Conservation (phyloP, 108 stramenopile genomes). For the Cyclotella kingstonii region DNA sequence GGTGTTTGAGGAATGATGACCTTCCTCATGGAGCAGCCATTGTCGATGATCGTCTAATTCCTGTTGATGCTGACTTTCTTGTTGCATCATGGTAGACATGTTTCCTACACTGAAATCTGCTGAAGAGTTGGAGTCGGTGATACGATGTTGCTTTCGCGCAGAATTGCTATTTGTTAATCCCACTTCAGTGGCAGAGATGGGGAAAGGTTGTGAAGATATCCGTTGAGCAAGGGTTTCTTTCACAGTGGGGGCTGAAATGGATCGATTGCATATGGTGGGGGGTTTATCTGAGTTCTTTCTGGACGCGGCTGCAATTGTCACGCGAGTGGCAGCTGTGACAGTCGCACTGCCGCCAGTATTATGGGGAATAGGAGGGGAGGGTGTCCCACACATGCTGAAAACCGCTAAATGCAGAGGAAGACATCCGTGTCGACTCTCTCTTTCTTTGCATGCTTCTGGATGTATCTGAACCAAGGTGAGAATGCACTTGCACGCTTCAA, state of each 20-base stretch:
- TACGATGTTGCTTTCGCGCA: slow-evolving; percentile 3
- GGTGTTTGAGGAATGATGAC: not conserved
- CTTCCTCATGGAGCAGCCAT: not conserved
- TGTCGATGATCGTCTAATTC: slow-evolving; percentile 31
- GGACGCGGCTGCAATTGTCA: too few relatives aligned
- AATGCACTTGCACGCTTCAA: slow-evolving; percentile 79
- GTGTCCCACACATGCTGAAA: slow-evolving; percentile 77
- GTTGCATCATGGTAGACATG: slow-evolving; percentile 43
- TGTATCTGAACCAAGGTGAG: slow-evolving; percentile 59
- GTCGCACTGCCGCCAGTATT: not conserved
- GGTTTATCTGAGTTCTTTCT: too few relatives aligned
- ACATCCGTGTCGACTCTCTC: slow-evolving; percentile 88
- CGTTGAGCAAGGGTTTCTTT: too few relatives aligned
- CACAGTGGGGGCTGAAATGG: too few relatives aligned
- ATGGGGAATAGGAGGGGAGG: slow-evolving; percentile 28
- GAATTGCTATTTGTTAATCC: not conserved
- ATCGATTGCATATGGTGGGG: too few relatives aligned
- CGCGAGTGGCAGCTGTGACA: too few relatives aligned
- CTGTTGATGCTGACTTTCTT: slow-evolving; percentile 42
- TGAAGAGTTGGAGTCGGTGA: slow-evolving; percentile 28
- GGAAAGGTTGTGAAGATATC: not conserved
- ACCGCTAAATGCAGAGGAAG: slow-evolving; percentile 82
- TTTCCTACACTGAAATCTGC: slow-evolving; percentile 43
- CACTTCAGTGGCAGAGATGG: not conserved
- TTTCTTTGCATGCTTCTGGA: slow-evolving; percentile 72